A percentile compares a stretch with the other conserved stretches of the same genome.
Evolutionary conservation across 129 eudicot species (phyloP).

Genomic region (Tagetes patula): DNA sequence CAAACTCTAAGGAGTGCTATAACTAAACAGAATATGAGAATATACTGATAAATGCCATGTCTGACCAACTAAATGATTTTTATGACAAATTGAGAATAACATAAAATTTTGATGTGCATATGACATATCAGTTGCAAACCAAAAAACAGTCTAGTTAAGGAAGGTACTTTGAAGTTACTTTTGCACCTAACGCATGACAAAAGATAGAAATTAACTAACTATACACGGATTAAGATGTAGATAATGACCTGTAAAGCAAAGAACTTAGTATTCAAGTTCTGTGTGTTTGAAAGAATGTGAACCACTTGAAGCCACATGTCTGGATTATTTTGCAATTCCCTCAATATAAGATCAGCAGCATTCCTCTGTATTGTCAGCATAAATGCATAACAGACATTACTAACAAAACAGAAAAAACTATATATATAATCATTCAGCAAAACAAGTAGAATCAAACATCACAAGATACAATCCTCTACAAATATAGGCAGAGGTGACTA

Average conservation of each 20-base stretch:
- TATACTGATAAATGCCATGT: neutral
- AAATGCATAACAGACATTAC: neutral
- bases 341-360: conserved; percentile 86
- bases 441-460: too few relatives aligned
- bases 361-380: conserved; percentile 56
- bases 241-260: conserved; percentile 84
- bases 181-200: neutral
- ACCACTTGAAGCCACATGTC: conserved; percentile 99
- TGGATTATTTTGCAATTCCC: conserved; percentile 91
- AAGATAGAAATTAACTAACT: neutral
- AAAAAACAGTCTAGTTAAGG: too few relatives aligned
- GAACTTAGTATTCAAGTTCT: conserved; percentile 82
- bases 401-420: too few relatives aligned
- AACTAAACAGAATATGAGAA: neutral
- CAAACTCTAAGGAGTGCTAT: neutral
- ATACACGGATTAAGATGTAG: too few relatives aligned
- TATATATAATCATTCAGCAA: too few relatives aligned
- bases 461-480: too few relatives aligned
- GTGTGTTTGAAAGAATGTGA: conserved; percentile 81
- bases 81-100: too few relatives aligned
- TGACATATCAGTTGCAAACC: too few relatives aligned
- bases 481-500: too few relatives aligned
- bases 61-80: neutral
- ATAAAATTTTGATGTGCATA: too few relatives aligned
- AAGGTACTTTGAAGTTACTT: too few relatives aligned